Conservation (phyloP, 2,329 filamentous ascomycete genomes). For the Aspergillus sergii region DNA sequence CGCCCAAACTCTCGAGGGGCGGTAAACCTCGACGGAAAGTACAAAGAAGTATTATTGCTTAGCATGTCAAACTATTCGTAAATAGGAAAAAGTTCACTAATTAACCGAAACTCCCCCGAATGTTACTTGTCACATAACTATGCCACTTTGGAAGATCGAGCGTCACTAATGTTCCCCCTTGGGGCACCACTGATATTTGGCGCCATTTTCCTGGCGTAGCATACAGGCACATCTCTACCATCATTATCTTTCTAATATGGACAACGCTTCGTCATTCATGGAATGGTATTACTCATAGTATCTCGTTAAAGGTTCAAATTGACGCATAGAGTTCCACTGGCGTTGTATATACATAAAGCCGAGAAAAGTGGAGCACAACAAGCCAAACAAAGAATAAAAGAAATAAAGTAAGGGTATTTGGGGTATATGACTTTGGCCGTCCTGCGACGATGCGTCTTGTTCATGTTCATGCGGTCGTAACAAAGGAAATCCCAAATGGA, state of each 20-base stretch:
- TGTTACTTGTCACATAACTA: background rate
- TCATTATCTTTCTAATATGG: background rate
- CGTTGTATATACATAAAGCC: background rate
- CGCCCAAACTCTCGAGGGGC: background rate
- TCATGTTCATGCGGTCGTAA: conserved; percentile 12
- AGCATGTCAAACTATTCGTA: background rate
- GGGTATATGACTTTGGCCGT: conserved; percentile 13
- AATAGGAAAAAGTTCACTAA: background rate
- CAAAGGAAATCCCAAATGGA: conserved; percentile 2
- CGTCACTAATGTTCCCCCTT: no score
- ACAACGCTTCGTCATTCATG: background rate
- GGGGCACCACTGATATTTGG: no score
- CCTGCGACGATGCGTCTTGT: conserved; percentile 11
- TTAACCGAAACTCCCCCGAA: background rate
- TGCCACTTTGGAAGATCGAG: background rate
- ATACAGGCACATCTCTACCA: no score
- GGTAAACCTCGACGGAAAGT: background rate
- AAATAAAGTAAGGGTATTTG: background rate
- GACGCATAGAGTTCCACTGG: background rate
- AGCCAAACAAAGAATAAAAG: background rate
- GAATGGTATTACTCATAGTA: background rate
- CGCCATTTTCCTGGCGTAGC: no score
- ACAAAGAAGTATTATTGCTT: background rate
- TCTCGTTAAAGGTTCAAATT: background rate
- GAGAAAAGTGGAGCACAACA: background rate